Base-by-base conservation (phyloP, 2,329 filamentous ascomycete species). In the Cladosporium sp. region DNA sequence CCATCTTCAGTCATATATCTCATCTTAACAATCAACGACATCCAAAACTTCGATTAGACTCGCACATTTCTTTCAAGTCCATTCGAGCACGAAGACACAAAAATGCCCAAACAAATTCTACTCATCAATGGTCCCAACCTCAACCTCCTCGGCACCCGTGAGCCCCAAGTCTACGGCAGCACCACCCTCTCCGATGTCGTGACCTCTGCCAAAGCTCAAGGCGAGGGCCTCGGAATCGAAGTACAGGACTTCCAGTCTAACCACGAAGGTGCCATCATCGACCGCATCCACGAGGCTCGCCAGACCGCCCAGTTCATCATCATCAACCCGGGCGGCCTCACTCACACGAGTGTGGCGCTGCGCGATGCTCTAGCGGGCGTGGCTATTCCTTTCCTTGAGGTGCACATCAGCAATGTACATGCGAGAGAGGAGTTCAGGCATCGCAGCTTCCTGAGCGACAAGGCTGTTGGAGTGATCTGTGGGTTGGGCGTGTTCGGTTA, bases 81-180 rank as follows among this genome's bases (percentile, higher is more conserved):
- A 28, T 5, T 28, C 7, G 22, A 28, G 22, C 22, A 7, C 4
- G 5, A 28, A 28, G 7, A 5, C 42, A 46, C 14, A 16, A 16
- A 14, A 8, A 53, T 53, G 71, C 59, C 68, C 37, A 71, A 70
- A 58, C 69, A 64, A 42, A 82, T 89, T 64, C 82, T 89, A 60
- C 76, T 89, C 59, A 82, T 90, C 73, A 89, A 89, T 69, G 86
- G 87, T n/a, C 86, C 86, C 32, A 91, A 91, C 68, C 83, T 91
- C 61, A 90, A 90, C 71, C 83, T 91, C 46, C 79, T 91, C 31
- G 87, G 87, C 34, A 85, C 81, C 10, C 78, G 87, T 18, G 86
- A 92, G 67, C 86, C 87, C 13, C 72, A 82, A 28, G 78, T 89
- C 62, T 90, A 91, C 72, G 87, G 87, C 64, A 76, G 74, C 56